Conservation (phyloP, 805 yeast genomes). For the Candida patagonica region DNA sequence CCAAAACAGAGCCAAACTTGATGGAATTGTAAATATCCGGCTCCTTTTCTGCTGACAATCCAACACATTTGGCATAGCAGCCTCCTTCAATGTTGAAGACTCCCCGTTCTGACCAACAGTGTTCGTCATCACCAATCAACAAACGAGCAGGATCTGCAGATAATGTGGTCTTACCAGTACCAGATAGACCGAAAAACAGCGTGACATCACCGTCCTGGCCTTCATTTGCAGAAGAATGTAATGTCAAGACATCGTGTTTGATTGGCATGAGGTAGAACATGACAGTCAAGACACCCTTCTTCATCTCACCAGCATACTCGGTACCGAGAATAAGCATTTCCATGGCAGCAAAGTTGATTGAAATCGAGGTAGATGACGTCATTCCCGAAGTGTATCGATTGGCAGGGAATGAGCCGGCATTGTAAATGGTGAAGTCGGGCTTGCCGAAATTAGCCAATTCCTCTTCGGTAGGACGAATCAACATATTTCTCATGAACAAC, state of each 20-base stretch:
- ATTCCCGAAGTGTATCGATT: conserved; percentile 92
- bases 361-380: conserved; percentile 94
- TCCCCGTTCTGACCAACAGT: conserved; percentile 98
- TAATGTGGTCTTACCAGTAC: conserved; percentile 96
- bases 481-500: conserved; percentile 94
- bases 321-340: conserved; percentile 99
- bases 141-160: conserved; percentile 92
- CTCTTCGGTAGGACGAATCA: conserved; percentile 87
- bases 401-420: conserved; percentile 98
- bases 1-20: conserved; percentile 88
- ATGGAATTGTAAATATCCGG: conserved; percentile 96
- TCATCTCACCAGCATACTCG: conserved; percentile 99
- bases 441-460: conserved; percentile 86
- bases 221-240: conserved; percentile 93
- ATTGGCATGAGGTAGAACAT: conserved; percentile 99
- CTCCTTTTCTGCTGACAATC: conserved; percentile 81
- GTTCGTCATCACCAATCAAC: conserved; percentile 97
- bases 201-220: conserved; percentile 85
- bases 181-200: conserved; percentile 91
- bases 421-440: conserved; percentile 97
- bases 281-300: conserved; percentile 97
- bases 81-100: conserved; percentile 99
- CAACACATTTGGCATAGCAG: conserved; percentile 96
- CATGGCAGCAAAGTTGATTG: conserved; percentile 93
- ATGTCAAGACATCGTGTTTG: conserved; percentile 78